Evolutionary conservation across 2,329 filamentous ascomycete species (phyloP).

Genomic region (Ilyonectria sp.): DNA sequence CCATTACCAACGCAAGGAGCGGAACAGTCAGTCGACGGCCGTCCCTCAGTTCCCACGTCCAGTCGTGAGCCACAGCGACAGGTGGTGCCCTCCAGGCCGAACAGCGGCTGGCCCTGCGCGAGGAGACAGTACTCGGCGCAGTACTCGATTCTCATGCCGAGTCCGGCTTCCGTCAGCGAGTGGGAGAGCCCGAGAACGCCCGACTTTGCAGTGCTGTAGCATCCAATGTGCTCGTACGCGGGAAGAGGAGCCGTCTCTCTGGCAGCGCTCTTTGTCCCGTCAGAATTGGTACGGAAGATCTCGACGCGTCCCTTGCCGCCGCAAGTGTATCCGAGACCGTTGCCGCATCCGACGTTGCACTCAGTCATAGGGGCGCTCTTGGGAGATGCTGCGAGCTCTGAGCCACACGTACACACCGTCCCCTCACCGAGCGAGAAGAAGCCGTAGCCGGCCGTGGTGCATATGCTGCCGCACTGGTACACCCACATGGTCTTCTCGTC

Average conservation of each 20-base stretch:
- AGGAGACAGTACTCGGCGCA: background rate
- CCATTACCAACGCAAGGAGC: background rate
- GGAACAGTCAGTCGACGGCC: background rate
- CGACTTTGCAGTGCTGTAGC: background rate
- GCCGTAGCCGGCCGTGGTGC: conserved; percentile 7
- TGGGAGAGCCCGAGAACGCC: background rate
- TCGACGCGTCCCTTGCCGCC: conserved; percentile 8
- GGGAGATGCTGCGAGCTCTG: conserved; percentile 7
- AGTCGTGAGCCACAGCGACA: background rate
- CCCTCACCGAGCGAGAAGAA: conserved; percentile 24
- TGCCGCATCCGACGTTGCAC: conserved; percentile 15
- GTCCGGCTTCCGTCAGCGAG: background rate
- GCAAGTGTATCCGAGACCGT: conserved; percentile 5
- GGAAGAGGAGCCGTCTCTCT: background rate
- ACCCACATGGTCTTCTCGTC: conserved; percentile 10
- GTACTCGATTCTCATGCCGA: background rate
- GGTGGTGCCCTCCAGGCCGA: background rate
- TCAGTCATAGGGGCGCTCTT: conserved; percentile 5
- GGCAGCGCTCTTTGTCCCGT: background rate
- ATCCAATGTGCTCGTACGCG: background rate
- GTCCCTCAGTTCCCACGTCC: background rate
- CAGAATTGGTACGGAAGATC: background rate
- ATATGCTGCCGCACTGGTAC: conserved; percentile 18
- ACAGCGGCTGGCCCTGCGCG: background rate
- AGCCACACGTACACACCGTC: conserved; percentile 18